Conservation (phyloP, 1,139 yeast species). For the Geotrichum phurueaensis region DNA sequence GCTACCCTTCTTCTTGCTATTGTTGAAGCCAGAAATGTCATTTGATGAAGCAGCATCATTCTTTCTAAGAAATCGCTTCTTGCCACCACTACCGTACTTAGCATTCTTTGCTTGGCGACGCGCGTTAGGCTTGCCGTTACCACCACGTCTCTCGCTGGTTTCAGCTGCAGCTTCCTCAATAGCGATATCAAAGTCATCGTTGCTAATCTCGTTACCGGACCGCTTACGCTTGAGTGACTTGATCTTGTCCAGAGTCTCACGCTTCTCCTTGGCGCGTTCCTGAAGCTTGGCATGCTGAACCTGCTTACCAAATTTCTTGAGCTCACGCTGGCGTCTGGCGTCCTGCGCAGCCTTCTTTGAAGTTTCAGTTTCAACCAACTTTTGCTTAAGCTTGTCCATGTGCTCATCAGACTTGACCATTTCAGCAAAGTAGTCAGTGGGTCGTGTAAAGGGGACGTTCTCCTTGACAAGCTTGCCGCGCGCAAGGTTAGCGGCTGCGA, state of each 20-base stretch:
- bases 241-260: constrained; percentile 83
- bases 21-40: constrained; percentile 60
- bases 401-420: constrained; percentile 98
- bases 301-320: constrained; percentile 96
- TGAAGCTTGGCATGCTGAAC: constrained; percentile 92
- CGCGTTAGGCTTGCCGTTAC: constrained; percentile 50
- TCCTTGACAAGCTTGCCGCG: constrained; percentile 57
- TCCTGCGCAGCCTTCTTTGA: constrained; percentile 89
- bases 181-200: constrained; percentile 53
- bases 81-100: constrained; percentile 68
- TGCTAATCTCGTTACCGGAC: constrained; percentile 64
- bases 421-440: constrained; percentile 94
- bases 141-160: constrained; percentile 34
- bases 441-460: constrained; percentile 85
- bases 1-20: constrained; percentile 46
- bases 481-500: constrained; percentile 74
- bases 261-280: constrained; percentile 91
- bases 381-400: constrained; percentile 86
- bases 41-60: constrained; percentile 72
- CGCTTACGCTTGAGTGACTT: constrained; percentile 84
- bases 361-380: constrained; percentile 78
- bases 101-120: constrained; percentile 65
- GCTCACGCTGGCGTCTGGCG: constrained; percentile 87
- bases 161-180: constrained; percentile 80
- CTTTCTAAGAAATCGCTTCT: constrained; percentile 64